A percentile compares a stretch with the other conserved stretches of the same genome.
Conservation (phyloP, 768 basidiomycete species). For the Suillus fuscotomentosus region DNA sequence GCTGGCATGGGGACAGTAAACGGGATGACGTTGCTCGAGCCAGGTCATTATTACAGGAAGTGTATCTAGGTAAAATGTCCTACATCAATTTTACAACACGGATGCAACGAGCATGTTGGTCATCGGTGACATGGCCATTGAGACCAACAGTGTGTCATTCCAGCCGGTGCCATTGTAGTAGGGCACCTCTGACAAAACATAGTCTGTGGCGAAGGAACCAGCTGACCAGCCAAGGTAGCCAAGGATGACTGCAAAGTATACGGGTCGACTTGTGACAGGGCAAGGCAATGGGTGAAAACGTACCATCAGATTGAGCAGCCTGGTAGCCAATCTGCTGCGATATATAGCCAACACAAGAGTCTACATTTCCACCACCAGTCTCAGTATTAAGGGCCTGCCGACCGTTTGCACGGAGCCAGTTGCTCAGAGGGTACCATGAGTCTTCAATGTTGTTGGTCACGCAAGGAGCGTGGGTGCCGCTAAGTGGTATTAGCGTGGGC, state of each 20-base stretch:
- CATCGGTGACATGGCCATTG: conserved; percentile 30
- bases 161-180: conserved; percentile 30
- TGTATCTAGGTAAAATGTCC: neutral
- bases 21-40: neutral
- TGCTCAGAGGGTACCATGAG: conserved; percentile 43
- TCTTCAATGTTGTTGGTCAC: conserved; percentile 52
- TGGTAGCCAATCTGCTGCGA: conserved; percentile 48
- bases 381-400: conserved; percentile 61
- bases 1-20: neutral
- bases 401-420: conserved; percentile 49
- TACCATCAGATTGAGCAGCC: conserved; percentile 49
- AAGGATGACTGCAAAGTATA: conserved; percentile 37
- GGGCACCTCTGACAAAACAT: conserved; percentile 36
- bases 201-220: conserved; percentile 44
- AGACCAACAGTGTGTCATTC: conserved; percentile 36
- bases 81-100: conserved; percentile 1
- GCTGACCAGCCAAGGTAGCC: conserved; percentile 61
- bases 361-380: conserved; percentile 58
- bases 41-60: neutral
- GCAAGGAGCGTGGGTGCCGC: conserved; percentile 45
- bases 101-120: conserved; percentile 15
- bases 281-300: conserved; percentile 8
- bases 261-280: neutral
- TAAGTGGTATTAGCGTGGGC: conserved; percentile 14
- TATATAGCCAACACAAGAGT: conserved; percentile 45